Base-by-base conservation (phyloP, 768 basidiomycete genomes). In the Russula dissimulans region DNA sequence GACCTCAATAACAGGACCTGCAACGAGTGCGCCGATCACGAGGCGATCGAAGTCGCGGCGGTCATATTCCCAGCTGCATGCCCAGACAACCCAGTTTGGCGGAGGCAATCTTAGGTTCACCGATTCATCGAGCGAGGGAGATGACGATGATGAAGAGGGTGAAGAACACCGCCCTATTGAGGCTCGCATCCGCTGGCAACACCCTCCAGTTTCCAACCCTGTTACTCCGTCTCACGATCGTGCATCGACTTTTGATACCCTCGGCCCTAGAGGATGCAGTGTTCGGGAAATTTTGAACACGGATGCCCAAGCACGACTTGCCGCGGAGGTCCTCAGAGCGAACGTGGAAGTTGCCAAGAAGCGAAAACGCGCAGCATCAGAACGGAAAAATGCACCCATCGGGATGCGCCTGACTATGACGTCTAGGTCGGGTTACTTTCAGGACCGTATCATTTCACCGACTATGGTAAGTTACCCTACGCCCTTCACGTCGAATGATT, bases 341-440 rank as follows among this genome's bases (percentile, higher is more conserved):
- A 58, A 65, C 46, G 41, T 51, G 38, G 65, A 64, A 36, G 63
- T 66, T 32, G 65, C 45, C 38, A 52, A 55, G 39, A 53, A 42
- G 45, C 65, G 59, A 14, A 65, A 53, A 51, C 63, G 63, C 38
- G 65, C 60, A 17, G 65, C 63, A 31, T 52, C 17, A 12, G 60
- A 60, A 11, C 46, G 54, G 59, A 69, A 71, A 66, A 69, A 69
- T 54, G 71, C 72, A 56, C 83, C 86, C 14, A 85, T 95, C 65
- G 92, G 93, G 12, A 95, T 91, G 11, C 76, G 91, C 48, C 73
- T 97, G 68, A 93, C 94, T 0, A 97, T 97, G 94, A 95, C 94
- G 5, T 95, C 91, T 69, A 81, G 94, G 34, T 89, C 89, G 17
- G 91, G 92, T 3, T 94, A 89, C 73, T 94, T 95, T 76, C 91